Conservation (phyloP, 2,329 filamentous ascomycete species). For the Sarocladium strictum region DNA sequence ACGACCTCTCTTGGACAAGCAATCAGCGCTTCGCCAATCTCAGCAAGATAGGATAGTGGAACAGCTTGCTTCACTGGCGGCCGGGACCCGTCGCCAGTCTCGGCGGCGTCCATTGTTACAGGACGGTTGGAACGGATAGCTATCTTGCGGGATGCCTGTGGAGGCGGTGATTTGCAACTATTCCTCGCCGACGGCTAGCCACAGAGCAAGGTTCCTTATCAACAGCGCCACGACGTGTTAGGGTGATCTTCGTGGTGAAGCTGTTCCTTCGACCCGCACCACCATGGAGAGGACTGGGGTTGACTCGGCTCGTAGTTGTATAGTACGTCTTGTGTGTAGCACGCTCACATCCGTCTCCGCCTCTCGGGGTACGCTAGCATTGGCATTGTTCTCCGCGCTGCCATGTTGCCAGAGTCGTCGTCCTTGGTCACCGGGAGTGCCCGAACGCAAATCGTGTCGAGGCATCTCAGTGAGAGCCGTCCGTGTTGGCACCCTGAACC, state of each 20-base stretch:
- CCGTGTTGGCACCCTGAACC: no score
- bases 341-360: background rate
- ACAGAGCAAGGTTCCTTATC: background rate
- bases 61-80: background rate
- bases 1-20: background rate
- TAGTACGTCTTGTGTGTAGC: no score
- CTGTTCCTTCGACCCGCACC: constrained; percentile 5
- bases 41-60: no score
- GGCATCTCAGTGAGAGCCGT: no score
- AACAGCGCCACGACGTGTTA: background rate
- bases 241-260: background rate
- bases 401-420: background rate
- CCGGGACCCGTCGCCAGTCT: constrained; percentile 4
- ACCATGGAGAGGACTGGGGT: no score
- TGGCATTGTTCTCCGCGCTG: background rate
- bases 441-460: no score
- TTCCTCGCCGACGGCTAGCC: background rate
- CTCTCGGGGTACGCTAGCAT: background rate
- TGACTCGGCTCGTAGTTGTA: no score
- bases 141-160: background rate
- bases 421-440: background rate
- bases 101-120: background rate
- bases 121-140: background rate
- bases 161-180: background rate
- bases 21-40: background rate